Conservation (phyloP, 106 monocot genomes). For the Chionographis japonica region DNA sequence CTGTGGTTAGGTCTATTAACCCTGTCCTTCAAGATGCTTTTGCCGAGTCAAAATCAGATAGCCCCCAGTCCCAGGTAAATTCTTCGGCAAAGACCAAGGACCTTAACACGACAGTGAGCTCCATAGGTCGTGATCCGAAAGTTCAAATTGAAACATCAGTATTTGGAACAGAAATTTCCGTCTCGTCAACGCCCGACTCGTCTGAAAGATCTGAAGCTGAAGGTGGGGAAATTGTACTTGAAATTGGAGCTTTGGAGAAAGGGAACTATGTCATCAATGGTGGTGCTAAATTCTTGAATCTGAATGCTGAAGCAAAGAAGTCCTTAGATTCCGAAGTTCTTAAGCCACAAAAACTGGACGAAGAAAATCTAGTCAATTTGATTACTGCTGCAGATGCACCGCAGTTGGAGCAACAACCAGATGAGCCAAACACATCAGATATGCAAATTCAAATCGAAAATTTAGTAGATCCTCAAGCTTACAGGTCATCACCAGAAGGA, state of each 20-base stretch:
- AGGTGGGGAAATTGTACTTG: constrained; percentile 80
- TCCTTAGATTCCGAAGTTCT: constrained; percentile 2
- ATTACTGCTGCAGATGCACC: constrained; percentile 4
- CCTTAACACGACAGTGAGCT: constrained; percentile 10
- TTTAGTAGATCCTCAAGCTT: constrained; percentile 3
- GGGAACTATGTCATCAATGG: constrained; percentile 14
- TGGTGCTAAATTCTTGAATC: constrained; percentile 12
- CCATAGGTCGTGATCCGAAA: constrained; percentile 23
- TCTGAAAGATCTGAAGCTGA: constrained; percentile 80
- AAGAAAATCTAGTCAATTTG: background rate
- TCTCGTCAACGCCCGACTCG: constrained; percentile 86
- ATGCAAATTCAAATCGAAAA: constrained; percentile 14
- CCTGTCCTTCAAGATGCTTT: constrained; percentile 12
- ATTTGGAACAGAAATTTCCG: constrained; percentile 95
- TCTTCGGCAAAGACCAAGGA: constrained; percentile 11
- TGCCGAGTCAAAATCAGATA: constrained; percentile 6
- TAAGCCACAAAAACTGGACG: constrained; percentile 7
- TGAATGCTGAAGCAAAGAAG: constrained; percentile 18
- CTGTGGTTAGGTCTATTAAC: background rate
- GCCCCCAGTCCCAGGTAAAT: background rate
- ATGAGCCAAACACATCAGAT: constrained; percentile 7
- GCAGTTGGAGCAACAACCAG: constrained; percentile 16
- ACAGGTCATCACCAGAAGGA: constrained; percentile 43
- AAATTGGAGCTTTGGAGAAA: constrained; percentile 51
- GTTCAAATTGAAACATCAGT: constrained; percentile 54